A percentile compares a stretch with the other conserved stretches of the same genome.
Evolutionary conservation across 2,329 filamentous ascomycete genomes (phyloP).

Genomic region (Alternaria viburni): DNA sequence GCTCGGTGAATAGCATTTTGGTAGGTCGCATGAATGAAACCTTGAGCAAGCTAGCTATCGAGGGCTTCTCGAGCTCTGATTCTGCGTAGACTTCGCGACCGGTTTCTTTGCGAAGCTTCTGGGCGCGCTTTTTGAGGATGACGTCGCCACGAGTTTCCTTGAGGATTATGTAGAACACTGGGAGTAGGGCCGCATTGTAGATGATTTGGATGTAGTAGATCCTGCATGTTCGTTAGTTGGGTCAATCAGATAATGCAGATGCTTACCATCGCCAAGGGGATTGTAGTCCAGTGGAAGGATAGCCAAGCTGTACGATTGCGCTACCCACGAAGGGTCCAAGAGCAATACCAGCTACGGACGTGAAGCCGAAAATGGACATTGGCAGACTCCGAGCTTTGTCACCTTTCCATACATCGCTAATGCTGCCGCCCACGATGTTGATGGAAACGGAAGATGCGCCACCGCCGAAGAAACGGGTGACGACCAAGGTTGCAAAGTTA

Average conservation of each 20-base stretch:
- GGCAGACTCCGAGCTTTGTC: conserved; percentile 52
- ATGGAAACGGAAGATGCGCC: conserved; percentile 53
- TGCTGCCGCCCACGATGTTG: conserved; percentile 45
- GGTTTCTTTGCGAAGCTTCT: conserved; percentile 48
- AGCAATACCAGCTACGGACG: conserved; percentile 53
- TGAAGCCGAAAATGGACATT: conserved; percentile 54
- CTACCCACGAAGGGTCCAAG: conserved; percentile 53
- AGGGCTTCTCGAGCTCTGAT: conserved; percentile 32
- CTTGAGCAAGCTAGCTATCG: conserved; percentile 34
- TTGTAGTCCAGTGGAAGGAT: conserved; percentile 26
- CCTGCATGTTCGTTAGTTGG: conserved; percentile 29
- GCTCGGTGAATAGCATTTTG: conserved; percentile 52
- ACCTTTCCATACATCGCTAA: conserved; percentile 46
- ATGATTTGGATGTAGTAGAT: conserved; percentile 56
- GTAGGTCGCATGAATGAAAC: conserved; percentile 51
- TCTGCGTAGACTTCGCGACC: conserved; percentile 38
- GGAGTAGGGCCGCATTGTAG: conserved; percentile 51
- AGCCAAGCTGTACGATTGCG: conserved; percentile 48
- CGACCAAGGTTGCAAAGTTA: conserved; percentile 53
- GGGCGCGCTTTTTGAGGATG: conserved; percentile 49
- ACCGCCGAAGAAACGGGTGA: conserved; percentile 54
- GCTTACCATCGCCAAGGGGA: conserved; percentile 49
- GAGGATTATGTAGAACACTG: conserved; percentile 52
- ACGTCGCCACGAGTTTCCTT: conserved; percentile 53
- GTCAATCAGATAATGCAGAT: background rate